Evolutionary conservation across 2,329 filamentous ascomycete species (phyloP), one percentile per base, ranked within the genome.

Genomic region (Hypoxylon sp.): DNA sequence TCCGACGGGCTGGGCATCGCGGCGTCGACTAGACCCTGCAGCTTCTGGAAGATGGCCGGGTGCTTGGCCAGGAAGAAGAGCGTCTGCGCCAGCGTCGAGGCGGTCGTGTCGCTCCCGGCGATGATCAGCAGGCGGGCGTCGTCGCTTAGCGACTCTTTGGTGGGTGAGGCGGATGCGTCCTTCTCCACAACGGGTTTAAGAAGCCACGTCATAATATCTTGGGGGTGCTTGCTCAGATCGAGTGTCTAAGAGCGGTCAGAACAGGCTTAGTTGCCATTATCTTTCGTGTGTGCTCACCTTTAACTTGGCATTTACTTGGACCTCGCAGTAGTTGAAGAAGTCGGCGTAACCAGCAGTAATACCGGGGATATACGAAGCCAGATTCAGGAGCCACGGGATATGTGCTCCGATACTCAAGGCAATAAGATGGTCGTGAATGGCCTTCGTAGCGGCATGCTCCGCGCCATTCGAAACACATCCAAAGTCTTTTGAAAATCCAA

Each of bases 171-270:
- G 1, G 74, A 74, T 2, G 68, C 58, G 19, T 79, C 76, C 20
- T 75, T 75, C 15, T 80, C 76, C 8, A 74, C 70, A 4, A 75
- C 67, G 5, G 78, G 76, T 55, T 79, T 79, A 13, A 79, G 44
- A 4, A 81, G 66, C 78, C 78, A 81, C 0, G 78, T 77, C 5
- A 78, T 62, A 26, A 81, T 72, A 60, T 80, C 78, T 30, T 70
- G 65, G 0, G 76, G 77, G 6, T 72, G 32, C 6, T 76, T 68
- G 7, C 76, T 68, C 6, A 30, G 32, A 20, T 69, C 34, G 61
- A 68, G 74, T 10, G 56, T 68, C 74, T 71, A 30, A 17, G 15
- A 19, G 10, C 41, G 13, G 26, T 59, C 32, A 56, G 26, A 19
- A 17, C 3, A 30, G 19, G 4, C 11, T 28, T 37, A 2, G 53